These are phyloP conservation scores for Talaromyces stipitatus DNA, from an alignment of 495 filamentous ascomycete species.

Conservation along the genomic window DNA sequence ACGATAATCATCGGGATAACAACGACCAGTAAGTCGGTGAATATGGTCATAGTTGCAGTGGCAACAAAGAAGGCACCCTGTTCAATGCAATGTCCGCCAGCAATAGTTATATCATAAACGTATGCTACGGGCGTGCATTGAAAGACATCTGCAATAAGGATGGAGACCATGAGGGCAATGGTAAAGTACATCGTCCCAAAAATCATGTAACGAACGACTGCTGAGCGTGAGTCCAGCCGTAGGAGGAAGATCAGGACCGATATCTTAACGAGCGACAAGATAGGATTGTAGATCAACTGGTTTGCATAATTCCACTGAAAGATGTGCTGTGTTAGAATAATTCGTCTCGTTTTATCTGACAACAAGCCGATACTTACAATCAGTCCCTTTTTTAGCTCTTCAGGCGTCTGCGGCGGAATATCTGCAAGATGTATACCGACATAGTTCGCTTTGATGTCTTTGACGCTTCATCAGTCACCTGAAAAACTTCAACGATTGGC, in stretches of 20 bases:
- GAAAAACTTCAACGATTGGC: background rate
- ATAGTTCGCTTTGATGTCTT: constrained; percentile 47
- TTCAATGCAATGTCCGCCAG: constrained; percentile 33
- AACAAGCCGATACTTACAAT: constrained; percentile 9
- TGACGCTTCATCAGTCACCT: background rate
- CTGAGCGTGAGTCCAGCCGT: constrained; percentile 32
- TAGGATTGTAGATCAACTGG: constrained; percentile 57
- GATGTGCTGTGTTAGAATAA: background rate
- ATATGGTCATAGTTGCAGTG: constrained; percentile 33
- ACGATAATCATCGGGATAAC: constrained; percentile 41
- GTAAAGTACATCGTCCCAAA: constrained; percentile 39
- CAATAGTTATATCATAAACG: constrained; percentile 29
- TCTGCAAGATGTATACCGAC: constrained; percentile 39
- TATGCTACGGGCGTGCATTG: constrained; percentile 45
- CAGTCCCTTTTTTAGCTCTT: constrained; percentile 1
- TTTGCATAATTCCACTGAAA: constrained; percentile 35
- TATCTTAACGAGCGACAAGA: constrained; percentile 52
- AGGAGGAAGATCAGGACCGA: constrained; percentile 46
- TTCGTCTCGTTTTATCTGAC: background rate
- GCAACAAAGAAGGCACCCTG: constrained; percentile 34
- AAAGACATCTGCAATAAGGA: constrained; percentile 50
- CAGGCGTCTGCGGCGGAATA: constrained; percentile 22
- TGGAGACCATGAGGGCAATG: constrained; percentile 41
- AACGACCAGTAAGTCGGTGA: constrained; percentile 41
- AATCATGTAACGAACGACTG: constrained; percentile 29